Percentiles rank a stretch among this genome's conserved stretches.
Evolutionary conservation across 106 monocot species (phyloP).

Genomic region (Posidonia australis): DNA sequence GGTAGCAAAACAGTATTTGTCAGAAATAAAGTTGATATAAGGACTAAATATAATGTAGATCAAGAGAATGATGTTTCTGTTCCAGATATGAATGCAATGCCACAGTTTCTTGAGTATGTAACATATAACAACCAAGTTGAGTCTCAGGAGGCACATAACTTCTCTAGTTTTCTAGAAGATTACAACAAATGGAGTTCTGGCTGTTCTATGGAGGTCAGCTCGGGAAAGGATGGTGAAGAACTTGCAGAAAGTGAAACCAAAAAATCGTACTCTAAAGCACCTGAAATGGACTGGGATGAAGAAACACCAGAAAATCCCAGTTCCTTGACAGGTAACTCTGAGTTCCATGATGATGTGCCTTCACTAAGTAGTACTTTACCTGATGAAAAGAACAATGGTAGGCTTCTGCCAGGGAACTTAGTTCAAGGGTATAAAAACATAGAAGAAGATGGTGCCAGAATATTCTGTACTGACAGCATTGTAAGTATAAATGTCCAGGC

Average conservation of each 20-base stretch:
- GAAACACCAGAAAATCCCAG: not conserved
- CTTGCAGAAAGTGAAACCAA: not conserved
- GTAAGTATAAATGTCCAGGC: not conserved
- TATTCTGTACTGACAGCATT: not conserved
- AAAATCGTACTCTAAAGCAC: not conserved
- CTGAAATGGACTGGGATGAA: constrained; percentile 1
- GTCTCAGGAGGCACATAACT: not conserved
- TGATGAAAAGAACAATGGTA: not conserved
- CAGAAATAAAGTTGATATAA: not conserved
- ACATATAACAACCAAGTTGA: not conserved
- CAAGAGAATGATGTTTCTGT: not conserved
- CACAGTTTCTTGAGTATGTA: not conserved
- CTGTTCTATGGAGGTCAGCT: not conserved
- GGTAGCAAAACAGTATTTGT: not conserved
- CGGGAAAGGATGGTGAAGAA: not conserved
- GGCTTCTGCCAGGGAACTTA: not conserved
- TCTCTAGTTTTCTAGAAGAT: not conserved
- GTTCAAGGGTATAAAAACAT: not conserved
- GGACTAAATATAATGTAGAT: constrained; percentile 1
- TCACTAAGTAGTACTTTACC: not conserved
- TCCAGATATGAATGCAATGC: not conserved
- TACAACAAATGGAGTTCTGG: too few species aligned
- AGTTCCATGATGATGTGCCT: not conserved
- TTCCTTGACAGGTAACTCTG: not conserved
- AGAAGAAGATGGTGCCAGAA: not conserved